Evolutionary conservation across 2,329 filamentous ascomycete genomes (phyloP).

Genomic region (Pestalotiopsis sp.): DNA sequence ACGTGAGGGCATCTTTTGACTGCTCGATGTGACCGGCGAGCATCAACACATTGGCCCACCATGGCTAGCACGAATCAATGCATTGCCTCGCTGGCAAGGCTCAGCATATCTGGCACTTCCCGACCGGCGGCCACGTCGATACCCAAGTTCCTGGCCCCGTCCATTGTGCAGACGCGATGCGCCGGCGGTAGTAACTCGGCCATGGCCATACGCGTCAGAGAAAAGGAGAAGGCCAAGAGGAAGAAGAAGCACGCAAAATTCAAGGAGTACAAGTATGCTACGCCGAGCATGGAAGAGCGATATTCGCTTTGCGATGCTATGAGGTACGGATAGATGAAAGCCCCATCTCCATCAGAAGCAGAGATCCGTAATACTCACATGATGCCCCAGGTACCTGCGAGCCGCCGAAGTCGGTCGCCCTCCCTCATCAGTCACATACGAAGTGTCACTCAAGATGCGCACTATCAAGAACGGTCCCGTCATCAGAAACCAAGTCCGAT

Average conservation of each 20-base stretch:
- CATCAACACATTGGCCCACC: constrained; percentile 13
- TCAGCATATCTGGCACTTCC: constrained; percentile 44
- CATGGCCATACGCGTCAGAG: constrained; percentile 45
- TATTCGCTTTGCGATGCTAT: constrained; percentile 91
- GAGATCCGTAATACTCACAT: constrained; percentile 10
- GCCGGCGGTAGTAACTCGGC: constrained; percentile 31
- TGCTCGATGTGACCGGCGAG: constrained; percentile 3
- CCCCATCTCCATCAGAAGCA: not conserved
- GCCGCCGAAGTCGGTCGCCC: constrained; percentile 87
- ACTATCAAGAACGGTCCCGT: constrained; percentile 85
- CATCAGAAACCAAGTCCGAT: constrained; percentile 82
- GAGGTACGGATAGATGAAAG: constrained; percentile 58
- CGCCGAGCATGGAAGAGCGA: constrained; percentile 68
- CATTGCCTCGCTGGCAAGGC: constrained; percentile 56
- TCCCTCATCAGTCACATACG: constrained; percentile 79
- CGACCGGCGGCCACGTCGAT: constrained; percentile 45
- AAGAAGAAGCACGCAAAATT: constrained; percentile 66
- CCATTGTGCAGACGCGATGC: constrained; percentile 46
- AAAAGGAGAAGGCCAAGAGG: constrained; percentile 56
- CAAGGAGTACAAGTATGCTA: constrained; percentile 64
- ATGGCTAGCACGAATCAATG: constrained; percentile 59
- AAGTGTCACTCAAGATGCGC: constrained; percentile 80
- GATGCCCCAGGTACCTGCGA: constrained; percentile 72
- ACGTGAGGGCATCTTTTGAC: not conserved
- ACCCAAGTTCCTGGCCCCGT: constrained; percentile 53